These are phyloP conservation scores for Pyricularia grisea DNA, from an alignment of 2,329 filamentous ascomycete genomes.

Conservation along the genomic window DNA sequence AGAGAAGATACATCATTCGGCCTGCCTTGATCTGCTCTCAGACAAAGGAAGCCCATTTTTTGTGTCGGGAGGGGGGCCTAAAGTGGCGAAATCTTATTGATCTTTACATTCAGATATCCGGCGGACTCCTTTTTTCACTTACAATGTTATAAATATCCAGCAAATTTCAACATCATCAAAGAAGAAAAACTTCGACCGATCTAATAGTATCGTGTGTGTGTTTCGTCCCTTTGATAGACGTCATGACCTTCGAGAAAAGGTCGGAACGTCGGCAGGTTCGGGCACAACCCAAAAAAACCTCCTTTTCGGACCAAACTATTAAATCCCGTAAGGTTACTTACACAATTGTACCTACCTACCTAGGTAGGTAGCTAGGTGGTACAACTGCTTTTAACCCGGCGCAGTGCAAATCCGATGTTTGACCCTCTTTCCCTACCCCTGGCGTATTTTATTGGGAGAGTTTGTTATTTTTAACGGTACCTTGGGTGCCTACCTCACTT, in stretches of 20 bases:
- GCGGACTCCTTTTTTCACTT: background rate
- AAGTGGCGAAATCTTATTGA: background rate
- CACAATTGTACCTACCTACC: background rate
- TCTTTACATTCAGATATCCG: background rate
- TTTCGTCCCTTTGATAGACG: background rate
- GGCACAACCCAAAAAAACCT: background rate
- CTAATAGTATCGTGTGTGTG: background rate
- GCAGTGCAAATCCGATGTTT: background rate
- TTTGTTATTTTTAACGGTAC: too few relatives aligned
- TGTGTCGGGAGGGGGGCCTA: background rate
- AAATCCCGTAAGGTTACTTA: too few relatives aligned
- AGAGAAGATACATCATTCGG: background rate
- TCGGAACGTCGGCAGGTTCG: background rate
- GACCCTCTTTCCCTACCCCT: background rate
- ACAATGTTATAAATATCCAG: constrained; percentile 5
- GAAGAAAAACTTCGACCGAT: background rate
- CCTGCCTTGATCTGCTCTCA: too few relatives aligned
- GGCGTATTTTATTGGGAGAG: background rate
- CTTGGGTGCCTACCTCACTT: too few relatives aligned
- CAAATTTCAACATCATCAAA: background rate
- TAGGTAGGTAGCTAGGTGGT: background rate
- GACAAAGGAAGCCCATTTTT: too few relatives aligned
- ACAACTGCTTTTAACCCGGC: background rate
- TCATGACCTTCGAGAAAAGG: background rate
- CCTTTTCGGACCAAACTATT: background rate